phyloP scores from a whole-genome alignment of 805 yeast genomes.

The Kodamaea jinghongensis region DNA sequence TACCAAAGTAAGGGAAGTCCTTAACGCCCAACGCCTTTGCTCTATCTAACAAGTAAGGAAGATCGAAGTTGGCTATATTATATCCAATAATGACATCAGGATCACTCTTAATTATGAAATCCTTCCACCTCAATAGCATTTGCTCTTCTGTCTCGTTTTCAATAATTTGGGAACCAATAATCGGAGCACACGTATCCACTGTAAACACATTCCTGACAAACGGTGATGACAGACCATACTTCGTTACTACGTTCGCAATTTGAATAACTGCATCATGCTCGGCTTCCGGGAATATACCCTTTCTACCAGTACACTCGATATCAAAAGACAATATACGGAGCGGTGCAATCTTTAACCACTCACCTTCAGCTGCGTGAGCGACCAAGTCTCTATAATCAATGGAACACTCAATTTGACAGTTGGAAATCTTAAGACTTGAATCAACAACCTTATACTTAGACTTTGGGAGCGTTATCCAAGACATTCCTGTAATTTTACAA shows the following conservation, averaged over 20 bases:
- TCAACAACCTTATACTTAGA: constrained; percentile 58
- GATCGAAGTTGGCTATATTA: constrained; percentile 90
- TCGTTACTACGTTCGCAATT: constrained; percentile 90
- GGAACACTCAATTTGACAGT: constrained; percentile 81
- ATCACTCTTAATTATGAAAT: constrained; percentile 79
- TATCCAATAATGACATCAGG: constrained; percentile 98
- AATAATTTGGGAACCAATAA: constrained; percentile 88
- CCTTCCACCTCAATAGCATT: constrained; percentile 82
- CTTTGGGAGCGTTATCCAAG: constrained; percentile 89
- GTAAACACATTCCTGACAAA: constrained; percentile 94
- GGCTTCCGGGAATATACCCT: constrained; percentile 95
- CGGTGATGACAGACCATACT: constrained; percentile 80
- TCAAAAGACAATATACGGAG: constrained; percentile 90
- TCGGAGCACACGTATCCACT: constrained; percentile 84
- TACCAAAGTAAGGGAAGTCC: constrained; percentile 83
- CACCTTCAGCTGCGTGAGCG: constrained; percentile 87
- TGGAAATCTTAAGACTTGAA: constrained; percentile 48
- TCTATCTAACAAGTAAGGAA: constrained; percentile 88
- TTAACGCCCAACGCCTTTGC: constrained; percentile 68
- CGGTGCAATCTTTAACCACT: constrained; percentile 92
- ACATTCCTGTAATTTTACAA: constrained; percentile 91
- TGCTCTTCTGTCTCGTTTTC: constrained; percentile 74
- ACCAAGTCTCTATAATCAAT: constrained; percentile 67
- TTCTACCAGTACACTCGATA: constrained; percentile 97
- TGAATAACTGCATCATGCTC: constrained; percentile 92